Conservation (phyloP, 345 rosid genomes). For the Hypericum perforatum region DNA sequence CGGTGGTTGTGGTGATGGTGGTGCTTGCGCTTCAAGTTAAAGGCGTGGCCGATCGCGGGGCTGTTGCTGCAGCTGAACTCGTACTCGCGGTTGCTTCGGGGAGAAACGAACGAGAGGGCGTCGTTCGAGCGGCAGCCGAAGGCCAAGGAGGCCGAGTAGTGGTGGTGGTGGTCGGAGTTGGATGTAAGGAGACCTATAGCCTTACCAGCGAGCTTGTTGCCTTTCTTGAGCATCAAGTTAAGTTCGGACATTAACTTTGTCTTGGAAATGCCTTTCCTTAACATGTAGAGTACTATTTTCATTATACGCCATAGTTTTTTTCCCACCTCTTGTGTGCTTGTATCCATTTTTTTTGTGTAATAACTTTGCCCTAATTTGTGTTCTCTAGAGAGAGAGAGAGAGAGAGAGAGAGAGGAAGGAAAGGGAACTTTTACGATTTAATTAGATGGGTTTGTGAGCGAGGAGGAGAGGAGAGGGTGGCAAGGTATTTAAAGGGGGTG, state of each 20-base stretch:
- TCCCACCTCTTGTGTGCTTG: slow-evolving; percentile 32
- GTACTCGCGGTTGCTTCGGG: slow-evolving; percentile 35
- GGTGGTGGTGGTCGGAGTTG: slow-evolving; percentile 10
- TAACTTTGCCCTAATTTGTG: background rate
- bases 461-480: no score
- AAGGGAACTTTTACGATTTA: background rate
- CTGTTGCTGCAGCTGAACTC: slow-evolving; percentile 98
- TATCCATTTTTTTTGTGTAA: slow-evolving; percentile 33
- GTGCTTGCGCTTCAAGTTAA: slow-evolving; percentile 28
- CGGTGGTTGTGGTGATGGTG: slow-evolving; percentile 27
- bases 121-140: slow-evolving; percentile 66
- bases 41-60: slow-evolving; percentile 36
- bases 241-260: slow-evolving; percentile 47
- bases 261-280: slow-evolving; percentile 45
- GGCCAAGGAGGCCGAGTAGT: slow-evolving; percentile 25
- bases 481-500: no score
- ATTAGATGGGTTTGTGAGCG: background rate
- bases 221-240: slow-evolving; percentile 42
- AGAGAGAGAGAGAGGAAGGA: background rate
- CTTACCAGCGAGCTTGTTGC: slow-evolving; percentile 43
- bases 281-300: slow-evolving; percentile 38
- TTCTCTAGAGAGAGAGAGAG: background rate
- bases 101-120: slow-evolving; percentile 50
- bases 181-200: slow-evolving; percentile 42
- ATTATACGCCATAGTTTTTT: slow-evolving; percentile 48